Evolutionary conservation across 1,284 basidiomycete species (phyloP), one percentile per base, ranked within the genome.

Genomic region (Puccinia triticina): DNA sequence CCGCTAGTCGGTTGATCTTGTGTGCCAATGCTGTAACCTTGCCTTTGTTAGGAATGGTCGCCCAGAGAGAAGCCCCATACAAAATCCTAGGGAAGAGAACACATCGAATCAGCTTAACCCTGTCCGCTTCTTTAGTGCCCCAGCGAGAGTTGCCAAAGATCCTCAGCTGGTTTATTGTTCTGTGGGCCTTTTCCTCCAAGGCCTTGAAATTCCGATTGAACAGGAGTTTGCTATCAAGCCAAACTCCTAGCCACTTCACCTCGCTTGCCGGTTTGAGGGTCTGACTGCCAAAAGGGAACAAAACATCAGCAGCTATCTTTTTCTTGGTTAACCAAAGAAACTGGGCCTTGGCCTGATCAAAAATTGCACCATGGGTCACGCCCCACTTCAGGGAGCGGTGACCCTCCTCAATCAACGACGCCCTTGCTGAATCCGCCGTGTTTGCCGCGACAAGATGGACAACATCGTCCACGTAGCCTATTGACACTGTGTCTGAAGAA

Each of bases 401-500:
- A 0, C 50, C 75, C 0, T 61, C 8, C 4, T 2, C 4, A 1
- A 40, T 14, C 4, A 61, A 12, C 43, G 5, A 7, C 11, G 0
- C 21, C 1, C 32, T 12, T 18, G 16, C 21, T 37, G 16, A 26
- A 7, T 61, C 3, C 1, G 2, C 2, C 0, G n/a, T 0, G 4
- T 0, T 10, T 14, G 53, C n/a, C 14, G 75, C 75, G 11, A 64
- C 75, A 8, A 61, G 16, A 18, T 59, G 75, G 0, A 64, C 59
- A 26, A 77, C 55, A 26, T 77, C 55, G 21, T 77, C 75, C 2
- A 77, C 43, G 18, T 61, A 77, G 1, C 55, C 75, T 2, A 77
- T 37, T 14, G 75, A 77, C 8, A 64, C 34, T 26, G 32, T 40
- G 21, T 61, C 53, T 8, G 0, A 34, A 40, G 16, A 7, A 4